Evolutionary conservation across 306 rosid genomes (phyloP), one percentile per base, ranked within the genome.

Genomic region (Senna siamea): DNA sequence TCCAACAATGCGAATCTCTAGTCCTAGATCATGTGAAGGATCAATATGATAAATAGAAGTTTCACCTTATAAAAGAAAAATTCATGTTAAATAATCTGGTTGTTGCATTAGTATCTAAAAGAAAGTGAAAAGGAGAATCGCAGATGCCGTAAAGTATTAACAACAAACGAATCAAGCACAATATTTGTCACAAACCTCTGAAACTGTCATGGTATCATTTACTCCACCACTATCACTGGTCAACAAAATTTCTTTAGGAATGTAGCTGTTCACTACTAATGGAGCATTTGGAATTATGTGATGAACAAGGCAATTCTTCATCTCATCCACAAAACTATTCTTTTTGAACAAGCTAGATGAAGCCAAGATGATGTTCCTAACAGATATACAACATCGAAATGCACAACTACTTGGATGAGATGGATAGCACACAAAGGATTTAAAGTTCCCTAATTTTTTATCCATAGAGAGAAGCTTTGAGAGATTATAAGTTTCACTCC

Each of bases 401-500:
- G 97, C 94, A 82, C 76, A 92, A 69, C 91, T 86, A 73, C 89
- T 89, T 58, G 91, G 96, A 81, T 86, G 92, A 74, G 92, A 82
- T 43, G 98, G 97, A 89, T 91, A 93, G 86, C 96, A 93, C 66
- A 90, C 93, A 75, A 88, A 89, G 70, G 94, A 86, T 78, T 89
- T 93, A 51, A 91, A 83, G 75, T 81, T 85, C 77, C 97, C 98
- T 47, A 85, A 69, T 86, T 85, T 91, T 34, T 79, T 84, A 70
- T 88, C 90, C 69, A 79, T 78, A 40, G 87, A 82, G 52, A 93
- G 88, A 77, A 93, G 92, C 74, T 88, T 91, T 17, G 94, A 81
- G 70, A 93, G 97, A 58, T 80, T 88, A 73, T 86, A 89, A 78
- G 90, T 84, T 85, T 93, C 97, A 83, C 97, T 93, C 98, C 98